phyloP scores from a whole-genome alignment of 176 grass and related monocot genomes.

The Triticum monococcum region DNA sequence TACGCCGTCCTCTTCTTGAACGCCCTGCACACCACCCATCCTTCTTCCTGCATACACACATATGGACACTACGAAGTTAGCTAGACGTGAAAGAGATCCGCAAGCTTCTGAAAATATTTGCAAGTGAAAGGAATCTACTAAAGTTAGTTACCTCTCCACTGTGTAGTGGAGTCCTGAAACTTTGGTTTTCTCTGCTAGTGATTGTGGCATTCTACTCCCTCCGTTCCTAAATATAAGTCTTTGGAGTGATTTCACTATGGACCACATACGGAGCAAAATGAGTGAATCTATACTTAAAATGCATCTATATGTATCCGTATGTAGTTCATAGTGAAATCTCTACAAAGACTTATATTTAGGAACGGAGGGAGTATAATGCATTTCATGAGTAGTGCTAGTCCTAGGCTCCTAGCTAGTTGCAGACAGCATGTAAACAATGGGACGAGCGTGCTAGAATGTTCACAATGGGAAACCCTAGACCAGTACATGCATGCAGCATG shows the following conservation, averaged over 20 bases:
- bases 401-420: conserved; percentile 26
- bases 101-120: not conserved
- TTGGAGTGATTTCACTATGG: too few relatives aligned
- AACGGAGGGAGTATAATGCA: too few relatives aligned
- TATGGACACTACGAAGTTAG: not conserved
- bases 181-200: not conserved
- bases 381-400: conserved; percentile 34
- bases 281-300: too few relatives aligned
- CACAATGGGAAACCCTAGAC: conserved; percentile 50
- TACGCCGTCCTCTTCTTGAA: conserved; percentile 89
- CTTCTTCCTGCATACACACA: conserved; percentile 73
- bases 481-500: conserved; percentile 29
- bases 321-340: too few relatives aligned
- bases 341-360: too few relatives aligned
- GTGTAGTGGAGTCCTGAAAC: conserved; percentile 26
- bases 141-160: not conserved
- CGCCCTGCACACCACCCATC: conserved; percentile 92
- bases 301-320: too few relatives aligned
- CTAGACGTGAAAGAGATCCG: not conserved
- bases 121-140: not conserved
- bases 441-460: conserved; percentile 16
- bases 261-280: too few relatives aligned
- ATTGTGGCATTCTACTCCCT: not conserved
- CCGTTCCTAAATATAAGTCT: too few relatives aligned
- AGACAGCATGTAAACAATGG: conserved; percentile 43